Evolutionary conservation across 352 stramenopile genomes (phyloP), one percentile per base, ranked within the genome.

Genomic region (Pythium graminicola): DNA sequence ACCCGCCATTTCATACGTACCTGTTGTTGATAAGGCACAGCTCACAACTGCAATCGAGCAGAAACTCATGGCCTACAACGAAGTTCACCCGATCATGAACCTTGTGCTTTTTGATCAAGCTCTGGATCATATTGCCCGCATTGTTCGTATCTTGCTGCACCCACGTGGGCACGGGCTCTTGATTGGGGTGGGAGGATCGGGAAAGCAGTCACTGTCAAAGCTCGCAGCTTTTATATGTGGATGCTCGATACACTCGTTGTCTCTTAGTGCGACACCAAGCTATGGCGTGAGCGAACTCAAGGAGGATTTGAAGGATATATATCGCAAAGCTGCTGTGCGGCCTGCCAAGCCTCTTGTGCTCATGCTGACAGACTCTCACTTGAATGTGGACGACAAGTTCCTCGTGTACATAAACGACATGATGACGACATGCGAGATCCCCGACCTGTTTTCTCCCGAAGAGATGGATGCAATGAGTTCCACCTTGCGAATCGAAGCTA

Each of bases 51-150:
- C 65, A 10, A 54, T 95, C 19, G 70, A 95, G 39, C 59, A 56
- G 4, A 86, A 87, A 39, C 64, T 96, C 3, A 58, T 61, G 10
- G 67, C 81, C 11, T 97, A 96, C 69, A 98, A 98, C 51, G 89
- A 98, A 48, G 80, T 67, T 4, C 85, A 97, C 59, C 81, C 91
- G 0, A 93, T 97, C 6, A 96, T 97, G 85, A 80, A 92, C 52
- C 65, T 97, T 8, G 88, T 97, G 31, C 57, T 97, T 0, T 97
- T 97, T 60, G 86, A 97, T 14, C 81, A 96, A 57, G 89, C 89
- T 2, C 71, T 97, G 53, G 75, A 95, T 36, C 88, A 97, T 44
- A 68, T 97, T 13, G 76, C 81, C 4, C 73, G 89, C 36, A 96
- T 97, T 31, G 78, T 87, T 35, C 69, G 89, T 7, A 88, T 97